phyloP scores from a whole-genome alignment of 805 yeast species.

The Sugiyamaella valdiviana region DNA sequence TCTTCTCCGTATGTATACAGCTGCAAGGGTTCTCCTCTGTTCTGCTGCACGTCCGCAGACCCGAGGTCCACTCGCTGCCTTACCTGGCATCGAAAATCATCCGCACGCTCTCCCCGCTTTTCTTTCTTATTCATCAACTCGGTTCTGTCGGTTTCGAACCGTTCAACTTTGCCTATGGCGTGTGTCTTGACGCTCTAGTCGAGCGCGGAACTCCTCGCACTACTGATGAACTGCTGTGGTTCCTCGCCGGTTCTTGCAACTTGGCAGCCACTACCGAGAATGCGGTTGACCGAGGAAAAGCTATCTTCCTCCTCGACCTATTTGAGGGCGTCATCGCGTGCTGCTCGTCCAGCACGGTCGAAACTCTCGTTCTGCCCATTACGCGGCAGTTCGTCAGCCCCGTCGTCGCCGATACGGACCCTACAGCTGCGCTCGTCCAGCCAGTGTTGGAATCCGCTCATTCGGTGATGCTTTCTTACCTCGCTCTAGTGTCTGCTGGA shows the following conservation, averaged over 20 bases:
- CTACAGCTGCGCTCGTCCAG: constrained; percentile 11
- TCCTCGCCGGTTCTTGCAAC: constrained; percentile 28
- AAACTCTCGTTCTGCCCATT: constrained; percentile 31
- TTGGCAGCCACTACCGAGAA: constrained; percentile 21
- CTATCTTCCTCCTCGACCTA: constrained; percentile 29
- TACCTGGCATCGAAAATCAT: constrained; percentile 20
- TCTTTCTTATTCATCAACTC: constrained; percentile 24
- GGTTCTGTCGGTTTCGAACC: constrained; percentile 31
- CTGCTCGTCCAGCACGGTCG: constrained; percentile 35
- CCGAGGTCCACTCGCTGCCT: constrained; percentile 3
- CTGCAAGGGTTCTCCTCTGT: constrained; percentile 23
- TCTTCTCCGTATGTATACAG: constrained; percentile 24
- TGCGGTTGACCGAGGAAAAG: constrained; percentile 27
- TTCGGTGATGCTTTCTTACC: constrained; percentile 45
- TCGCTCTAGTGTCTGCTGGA: constrained; percentile 16
- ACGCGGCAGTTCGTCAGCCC: constrained; percentile 17
- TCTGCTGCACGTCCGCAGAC: constrained; percentile 9
- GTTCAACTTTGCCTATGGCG: constrained; percentile 52
- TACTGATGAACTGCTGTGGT: constrained; percentile 23
- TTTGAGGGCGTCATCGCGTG: constrained; percentile 29
- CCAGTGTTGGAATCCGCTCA: constrained; percentile 56
- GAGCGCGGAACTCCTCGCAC: constrained; percentile 25
- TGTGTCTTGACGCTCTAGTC: constrained; percentile 40
- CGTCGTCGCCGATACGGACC: neutral
- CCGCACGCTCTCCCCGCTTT: constrained; percentile 18